Base-by-base conservation (phyloP, 2,329 filamentous ascomycete species). In the Diplodia sapinea region DNA sequence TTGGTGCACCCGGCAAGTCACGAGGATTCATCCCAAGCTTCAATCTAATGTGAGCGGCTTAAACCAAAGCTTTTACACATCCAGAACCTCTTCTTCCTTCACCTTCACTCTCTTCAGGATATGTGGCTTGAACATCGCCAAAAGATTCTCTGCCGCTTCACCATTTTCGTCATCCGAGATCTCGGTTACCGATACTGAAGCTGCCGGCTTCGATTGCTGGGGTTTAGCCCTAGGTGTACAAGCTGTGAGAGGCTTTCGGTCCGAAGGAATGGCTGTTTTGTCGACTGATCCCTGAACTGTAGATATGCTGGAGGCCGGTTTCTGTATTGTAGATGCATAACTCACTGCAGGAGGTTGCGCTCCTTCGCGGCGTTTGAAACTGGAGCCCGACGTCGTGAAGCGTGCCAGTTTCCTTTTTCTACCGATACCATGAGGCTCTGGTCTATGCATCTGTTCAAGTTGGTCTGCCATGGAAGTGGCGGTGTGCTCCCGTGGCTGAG, bases 111-210 rank as follows among this genome's bases (percentile, higher is more conserved):
- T 36, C 47, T 63, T 63, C 12, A 31, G 38, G 23, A 2, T n/a
- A 26, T 63, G 59, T 8, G 47, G 47, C 17, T 38, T 36, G 59
- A 51, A 63, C n/a, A 3, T 51, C 7, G 59, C 59, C 31, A 63
- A 15, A 23, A 63, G 31, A n/a, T 50, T n/a, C n/a, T 63, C 59
- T 4, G 59, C 29, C 4, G 17, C 12, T 17, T 29, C 59, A 7
- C 3, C 12, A n/a, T 7, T 29, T 33, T 63, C 59, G 7, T 63
- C 59, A 6, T 51, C 59, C 6, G 59, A 63, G 3, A 38, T 23
- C 47, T 38, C 47, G 17, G 40, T 38, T 9, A n/a, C 40, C 29
- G 13, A n/a, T 8, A n/a, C 38, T 13, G 56, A n/a, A 3, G 13
- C 15, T 4, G 23, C 13, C 26, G 11, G 33, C 40, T 31, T 43